A percentile compares a stretch with the other conserved stretches of the same genome.
Evolutionary conservation across 1,284 basidiomycete genomes (phyloP).

Genomic region (Paramarasmius palmivorus): DNA sequence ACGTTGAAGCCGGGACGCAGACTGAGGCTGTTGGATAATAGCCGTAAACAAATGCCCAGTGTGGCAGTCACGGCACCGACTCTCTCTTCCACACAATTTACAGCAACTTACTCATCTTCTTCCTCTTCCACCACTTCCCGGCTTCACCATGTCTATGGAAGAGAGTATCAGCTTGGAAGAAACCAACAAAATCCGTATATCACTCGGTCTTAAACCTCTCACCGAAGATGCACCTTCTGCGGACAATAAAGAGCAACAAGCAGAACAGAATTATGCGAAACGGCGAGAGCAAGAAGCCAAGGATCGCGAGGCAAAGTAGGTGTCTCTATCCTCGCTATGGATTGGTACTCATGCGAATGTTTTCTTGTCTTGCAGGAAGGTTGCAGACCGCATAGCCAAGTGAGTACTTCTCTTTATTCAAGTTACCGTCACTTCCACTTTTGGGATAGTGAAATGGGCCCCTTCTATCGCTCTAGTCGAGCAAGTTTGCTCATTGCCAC

Average conservation of each 20-base stretch:
- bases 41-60: background rate
- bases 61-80: background rate
- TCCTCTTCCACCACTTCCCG: conserved; percentile 7
- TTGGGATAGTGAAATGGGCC: too few species aligned
- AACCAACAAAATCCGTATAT: conserved; percentile 96
- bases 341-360: conserved; percentile 27
- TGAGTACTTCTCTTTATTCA: conserved; percentile 51
- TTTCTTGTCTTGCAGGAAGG: conserved; percentile 48
- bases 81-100: conserved; percentile 10
- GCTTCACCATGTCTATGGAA: conserved; percentile 65
- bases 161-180: conserved; percentile 94
- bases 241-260: conserved; percentile 74
- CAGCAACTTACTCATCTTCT: conserved; percentile 9
- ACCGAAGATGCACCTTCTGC: conserved; percentile 71
- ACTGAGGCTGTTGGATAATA: background rate
- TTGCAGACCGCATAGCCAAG: conserved; percentile 86
- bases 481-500: conserved; percentile 46
- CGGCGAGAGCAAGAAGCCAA: conserved; percentile 70
- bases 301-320: conserved; percentile 76
- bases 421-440: conserved; percentile 53
- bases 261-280: conserved; percentile 83
- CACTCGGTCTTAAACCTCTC: conserved; percentile 92
- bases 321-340: background rate
- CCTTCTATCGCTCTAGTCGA: background rate
- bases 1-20: background rate